Conservation (phyloP, 129 eudicot genomes). For the Saussurea involucrata region DNA sequence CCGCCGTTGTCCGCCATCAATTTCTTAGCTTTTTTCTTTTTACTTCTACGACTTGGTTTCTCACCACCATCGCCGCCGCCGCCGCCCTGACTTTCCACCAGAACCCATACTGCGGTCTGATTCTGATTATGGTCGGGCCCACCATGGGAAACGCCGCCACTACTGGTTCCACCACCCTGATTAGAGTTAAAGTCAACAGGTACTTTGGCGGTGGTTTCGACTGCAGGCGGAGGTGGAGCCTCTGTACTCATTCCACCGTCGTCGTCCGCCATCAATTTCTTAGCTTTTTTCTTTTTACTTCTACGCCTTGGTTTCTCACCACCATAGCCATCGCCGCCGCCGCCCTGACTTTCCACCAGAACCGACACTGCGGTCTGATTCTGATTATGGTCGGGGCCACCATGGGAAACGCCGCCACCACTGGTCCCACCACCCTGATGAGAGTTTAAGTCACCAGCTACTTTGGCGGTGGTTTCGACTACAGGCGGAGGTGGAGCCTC, state of each 20-base stretch:
- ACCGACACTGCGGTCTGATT: constrained; percentile 29
- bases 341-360: constrained; percentile 30
- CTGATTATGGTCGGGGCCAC: constrained; percentile 2
- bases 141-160: not conserved
- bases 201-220: constrained; percentile 22
- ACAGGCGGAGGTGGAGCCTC: not conserved
- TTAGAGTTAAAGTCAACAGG: constrained; percentile 21
- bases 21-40: not conserved
- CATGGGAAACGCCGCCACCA: not conserved
- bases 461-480: constrained; percentile 22
- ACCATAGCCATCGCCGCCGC: not conserved
- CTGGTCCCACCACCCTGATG: constrained; percentile 24
- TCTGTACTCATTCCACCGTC: not conserved
- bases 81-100: constrained; percentile 26
- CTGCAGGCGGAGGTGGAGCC: constrained; percentile 1
- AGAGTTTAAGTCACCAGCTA: constrained; percentile 19
- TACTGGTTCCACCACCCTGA: constrained; percentile 20
- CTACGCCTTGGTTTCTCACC: not conserved
- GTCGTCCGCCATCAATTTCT: not conserved
- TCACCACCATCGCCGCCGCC: not conserved
- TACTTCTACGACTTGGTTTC: not conserved
- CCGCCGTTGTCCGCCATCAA: too few species aligned
- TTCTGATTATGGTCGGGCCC: constrained; percentile 9
- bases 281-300: not conserved
- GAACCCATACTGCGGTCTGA: constrained; percentile 31